Evolutionary conservation across 495 filamentous ascomycete genomes (phyloP).

Genomic region (Penicillium antarcticum): DNA sequence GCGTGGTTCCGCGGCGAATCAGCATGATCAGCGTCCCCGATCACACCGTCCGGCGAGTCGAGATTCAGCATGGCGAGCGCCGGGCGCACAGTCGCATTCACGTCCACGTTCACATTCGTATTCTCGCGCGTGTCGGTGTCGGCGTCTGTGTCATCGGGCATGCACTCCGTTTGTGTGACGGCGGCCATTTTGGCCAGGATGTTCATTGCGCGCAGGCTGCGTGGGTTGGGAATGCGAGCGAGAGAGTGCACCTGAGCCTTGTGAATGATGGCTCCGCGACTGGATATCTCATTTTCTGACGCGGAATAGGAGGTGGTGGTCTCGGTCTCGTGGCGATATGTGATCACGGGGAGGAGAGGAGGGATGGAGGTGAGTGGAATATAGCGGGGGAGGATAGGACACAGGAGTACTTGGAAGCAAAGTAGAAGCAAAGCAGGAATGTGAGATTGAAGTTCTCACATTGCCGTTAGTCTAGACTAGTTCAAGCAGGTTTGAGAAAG

Average conservation of each 20-base stretch:
- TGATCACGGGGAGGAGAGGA: not conserved
- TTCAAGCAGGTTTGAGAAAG: not conserved
- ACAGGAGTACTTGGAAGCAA: no score
- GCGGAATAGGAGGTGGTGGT: not conserved
- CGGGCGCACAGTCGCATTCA: conserved; percentile 3
- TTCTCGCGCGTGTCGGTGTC: not conserved
- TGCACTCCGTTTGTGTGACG: conserved; percentile 16
- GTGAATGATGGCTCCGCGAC: conserved; percentile 20
- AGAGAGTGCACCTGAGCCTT: conserved; percentile 25
- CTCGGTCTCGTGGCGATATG: not conserved
- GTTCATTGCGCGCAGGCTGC: conserved; percentile 22
- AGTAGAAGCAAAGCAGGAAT: no score
- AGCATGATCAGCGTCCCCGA: not conserved
- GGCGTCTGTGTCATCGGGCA: not conserved
- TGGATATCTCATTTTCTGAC: conserved; percentile 40
- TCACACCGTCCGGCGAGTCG: conserved; percentile 7
- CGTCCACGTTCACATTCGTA: not conserved
- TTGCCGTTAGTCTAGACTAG: no score
- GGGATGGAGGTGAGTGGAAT: no score
- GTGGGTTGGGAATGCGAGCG: conserved; percentile 3
- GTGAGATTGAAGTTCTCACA: no score
- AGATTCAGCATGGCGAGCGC: conserved; percentile 15
- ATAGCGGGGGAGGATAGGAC: no score
- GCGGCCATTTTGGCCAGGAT: conserved; percentile 16
- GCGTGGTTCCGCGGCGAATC: conserved; percentile 4